Conservation (phyloP, 306 rosid species). For the Vicia faba region DNA sequence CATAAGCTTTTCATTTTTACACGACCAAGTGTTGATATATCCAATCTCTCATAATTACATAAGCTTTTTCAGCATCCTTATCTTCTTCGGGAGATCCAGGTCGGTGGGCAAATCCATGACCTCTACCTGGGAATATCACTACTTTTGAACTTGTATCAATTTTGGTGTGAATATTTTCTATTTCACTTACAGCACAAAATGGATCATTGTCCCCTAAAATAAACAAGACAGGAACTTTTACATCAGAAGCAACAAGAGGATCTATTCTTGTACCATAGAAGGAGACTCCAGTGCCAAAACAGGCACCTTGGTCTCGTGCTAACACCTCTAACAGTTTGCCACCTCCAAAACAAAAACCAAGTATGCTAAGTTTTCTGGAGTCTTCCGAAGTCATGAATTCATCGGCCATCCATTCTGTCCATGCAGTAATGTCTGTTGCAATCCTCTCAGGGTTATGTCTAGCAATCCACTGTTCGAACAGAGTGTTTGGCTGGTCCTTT, state of each 20-base stretch:
- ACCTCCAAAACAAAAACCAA: slow-evolving; percentile 81
- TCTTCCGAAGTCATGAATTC: slow-evolving; percentile 72
- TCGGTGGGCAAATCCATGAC: slow-evolving; percentile 80
- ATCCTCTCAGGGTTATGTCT: slow-evolving; percentile 55
- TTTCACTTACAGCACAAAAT: slow-evolving; percentile 52
- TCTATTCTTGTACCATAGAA: slow-evolving; percentile 69
- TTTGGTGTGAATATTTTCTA: slow-evolving; percentile 45
- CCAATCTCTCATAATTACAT: slow-evolving; percentile 69
- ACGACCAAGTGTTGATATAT: slow-evolving; percentile 50
- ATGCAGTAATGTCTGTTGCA: slow-evolving; percentile 52
- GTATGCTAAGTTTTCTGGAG: slow-evolving; percentile 67
- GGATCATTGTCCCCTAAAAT: slow-evolving; percentile 74
- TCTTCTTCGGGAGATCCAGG: slow-evolving; percentile 78
- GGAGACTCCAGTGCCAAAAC: slow-evolving; percentile 66
- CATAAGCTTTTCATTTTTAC: slow-evolving; percentile 21
- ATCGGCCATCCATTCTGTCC: slow-evolving; percentile 76
- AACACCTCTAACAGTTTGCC: slow-evolving; percentile 66
- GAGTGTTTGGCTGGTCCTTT: slow-evolving; percentile 45
- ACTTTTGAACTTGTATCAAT: slow-evolving; percentile 52
- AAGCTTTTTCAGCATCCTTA: slow-evolving; percentile 81
- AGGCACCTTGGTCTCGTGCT: slow-evolving; percentile 55
- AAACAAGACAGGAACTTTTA: slow-evolving; percentile 64
- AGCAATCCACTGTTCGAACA: slow-evolving; percentile 56
- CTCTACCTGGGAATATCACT: slow-evolving; percentile 66
- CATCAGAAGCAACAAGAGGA: slow-evolving; percentile 42